Evolutionary conservation across 2,329 filamentous ascomycete species (phyloP), one percentile per base, ranked within the genome.

Genomic region (Xylaria hypoxylon): DNA sequence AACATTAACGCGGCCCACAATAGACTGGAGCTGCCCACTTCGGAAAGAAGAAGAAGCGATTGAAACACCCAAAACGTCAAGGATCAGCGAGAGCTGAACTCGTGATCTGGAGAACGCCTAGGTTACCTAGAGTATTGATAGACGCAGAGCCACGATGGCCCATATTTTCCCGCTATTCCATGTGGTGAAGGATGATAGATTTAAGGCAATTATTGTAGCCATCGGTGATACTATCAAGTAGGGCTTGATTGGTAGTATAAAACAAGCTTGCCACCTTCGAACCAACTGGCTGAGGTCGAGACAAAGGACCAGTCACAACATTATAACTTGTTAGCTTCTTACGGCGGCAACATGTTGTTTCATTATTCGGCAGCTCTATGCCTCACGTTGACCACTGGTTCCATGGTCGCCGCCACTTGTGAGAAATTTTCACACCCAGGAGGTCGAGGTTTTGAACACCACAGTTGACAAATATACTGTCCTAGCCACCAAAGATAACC

Each of bases 31-130:
- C 51, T 60, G 50, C 57, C 57, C 2, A 26, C 42, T 57, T 52
- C 15, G 62, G 62, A 44, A 56, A 65, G 26, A 56, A 65, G 26
- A 56, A 50, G 35, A 60, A 45, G 62, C 57, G 57, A 60, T 38
- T 51, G 26, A 5, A 35, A 50, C 33, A 60, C 50, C 44, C 35
- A 28, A 31, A 45, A 45, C 11, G 50, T 51, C 33, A 51, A 55
- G 26, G 62, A 60, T 57, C 57, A 35, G 44, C 57, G 33, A 44
- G 19, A 65, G 33, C 51, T 65, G 51, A 60, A 52, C 50, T 52
- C 24, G 28, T 31, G 24, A 56, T 60, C 50, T 56, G 15, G 33
- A 55, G 50, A 55, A 48, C 19, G n/a, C 33, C 26, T 17, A 10
- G 5, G 15, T 42, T 44, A 13, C 3, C 15, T 44, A 8, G 33